Evolutionary conservation across 2,329 filamentous ascomycete species (phyloP).

Genomic region (Xylariaceae sp.): DNA sequence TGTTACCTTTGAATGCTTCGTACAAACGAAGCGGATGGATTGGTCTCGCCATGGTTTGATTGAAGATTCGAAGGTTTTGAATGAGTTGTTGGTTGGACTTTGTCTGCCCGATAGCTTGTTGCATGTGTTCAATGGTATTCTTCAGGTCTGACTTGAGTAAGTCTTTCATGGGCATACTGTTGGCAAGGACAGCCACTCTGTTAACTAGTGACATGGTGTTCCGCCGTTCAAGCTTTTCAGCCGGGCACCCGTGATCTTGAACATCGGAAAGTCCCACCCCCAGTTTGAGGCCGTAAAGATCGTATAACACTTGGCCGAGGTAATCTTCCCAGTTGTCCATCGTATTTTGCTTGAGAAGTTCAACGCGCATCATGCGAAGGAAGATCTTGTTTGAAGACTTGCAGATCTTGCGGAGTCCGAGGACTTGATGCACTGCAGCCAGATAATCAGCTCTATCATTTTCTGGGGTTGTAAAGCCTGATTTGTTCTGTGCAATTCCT

Average conservation of each 20-base stretch:
- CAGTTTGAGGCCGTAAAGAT: constrained; percentile 77
- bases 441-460: constrained; percentile 77
- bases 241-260: constrained; percentile 73
- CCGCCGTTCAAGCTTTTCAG: constrained; percentile 73
- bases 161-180: constrained; percentile 84
- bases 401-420: constrained; percentile 82
- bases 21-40: constrained; percentile 80
- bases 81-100: constrained; percentile 76
- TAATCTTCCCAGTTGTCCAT: constrained; percentile 83
- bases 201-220: constrained; percentile 80
- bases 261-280: constrained; percentile 63
- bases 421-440: constrained; percentile 74
- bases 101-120: constrained; percentile 74
- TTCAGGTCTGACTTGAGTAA: constrained; percentile 88
- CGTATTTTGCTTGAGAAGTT: constrained; percentile 71
- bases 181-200: constrained; percentile 75
- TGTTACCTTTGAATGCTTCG: constrained; percentile 72
- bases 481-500: constrained; percentile 62
- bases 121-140: constrained; percentile 86
- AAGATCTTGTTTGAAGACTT: constrained; percentile 83
- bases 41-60: constrained; percentile 74
- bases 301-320: constrained; percentile 78
- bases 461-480: constrained; percentile 60
- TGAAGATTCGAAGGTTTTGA: constrained; percentile 83
- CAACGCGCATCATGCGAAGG: constrained; percentile 81